phyloP scores from a whole-genome alignment of 2,329 filamentous ascomycete species.

The Apiospora kogelbergensis region DNA sequence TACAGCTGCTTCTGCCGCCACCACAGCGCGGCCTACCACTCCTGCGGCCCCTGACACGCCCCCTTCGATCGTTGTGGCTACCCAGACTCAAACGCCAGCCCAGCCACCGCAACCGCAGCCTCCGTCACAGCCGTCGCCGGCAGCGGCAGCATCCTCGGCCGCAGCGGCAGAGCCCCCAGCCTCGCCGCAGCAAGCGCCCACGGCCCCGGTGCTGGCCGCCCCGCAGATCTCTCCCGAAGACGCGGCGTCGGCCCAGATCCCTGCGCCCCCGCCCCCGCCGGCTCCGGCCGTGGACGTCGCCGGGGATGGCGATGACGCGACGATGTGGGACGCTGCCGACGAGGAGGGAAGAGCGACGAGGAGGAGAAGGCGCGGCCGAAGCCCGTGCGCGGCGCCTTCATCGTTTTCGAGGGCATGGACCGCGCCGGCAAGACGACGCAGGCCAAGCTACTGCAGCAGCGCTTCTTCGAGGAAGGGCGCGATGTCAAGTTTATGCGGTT shows the following conservation, averaged over 20 bases:
- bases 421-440: constrained; percentile 92
- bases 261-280: constrained; percentile 16
- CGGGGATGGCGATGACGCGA: constrained; percentile 7
- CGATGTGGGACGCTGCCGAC: constrained; percentile 11
- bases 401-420: constrained; percentile 87
- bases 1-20: background rate
- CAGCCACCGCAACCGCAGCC: constrained; percentile 7
- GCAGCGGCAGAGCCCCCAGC: constrained; percentile 10
- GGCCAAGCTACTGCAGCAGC: constrained; percentile 66
- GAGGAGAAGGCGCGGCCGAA: constrained; percentile 13
- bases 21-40: background rate
- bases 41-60: constrained; percentile 5
- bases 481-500: constrained; percentile 56
- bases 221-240: constrained; percentile 27
- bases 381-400: constrained; percentile 64
- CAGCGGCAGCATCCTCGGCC: background rate
- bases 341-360: background rate
- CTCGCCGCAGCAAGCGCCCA: constrained; percentile 6
- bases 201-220: constrained; percentile 25
- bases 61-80: background rate
- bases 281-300: constrained; percentile 8
- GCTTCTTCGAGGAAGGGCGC: constrained; percentile 48
- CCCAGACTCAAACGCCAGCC: background rate
- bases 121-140: background rate
- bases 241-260: constrained; percentile 25